A percentile compares a stretch with the other conserved stretches of the same genome.
Conservation (phyloP, 768 basidiomycete genomes). For the Lentinula sp. region DNA sequence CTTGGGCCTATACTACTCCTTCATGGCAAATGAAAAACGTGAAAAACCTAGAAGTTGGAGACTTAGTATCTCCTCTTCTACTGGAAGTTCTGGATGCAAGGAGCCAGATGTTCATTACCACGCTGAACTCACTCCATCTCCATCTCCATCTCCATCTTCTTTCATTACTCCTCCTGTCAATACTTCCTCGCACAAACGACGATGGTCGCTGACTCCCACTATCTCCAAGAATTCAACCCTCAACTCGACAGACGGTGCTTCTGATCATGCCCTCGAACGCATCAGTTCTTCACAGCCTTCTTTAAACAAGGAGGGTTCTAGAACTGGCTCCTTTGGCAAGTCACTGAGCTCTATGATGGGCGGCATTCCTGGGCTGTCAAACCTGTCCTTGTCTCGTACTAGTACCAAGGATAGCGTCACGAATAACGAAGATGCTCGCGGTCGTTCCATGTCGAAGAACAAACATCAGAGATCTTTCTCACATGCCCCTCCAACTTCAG, state of each 20-base stretch:
- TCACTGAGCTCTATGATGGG: slow-evolving; percentile 70
- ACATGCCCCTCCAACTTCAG: slow-evolving; percentile 29
- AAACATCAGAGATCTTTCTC: slow-evolving; percentile 47
- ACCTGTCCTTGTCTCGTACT: slow-evolving; percentile 55
- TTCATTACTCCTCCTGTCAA: neutral
- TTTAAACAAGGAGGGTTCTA: slow-evolving; percentile 18
- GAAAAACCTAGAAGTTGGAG: slow-evolving; percentile 2
- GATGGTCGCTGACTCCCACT: slow-evolving; percentile 3
- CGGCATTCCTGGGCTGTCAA: slow-evolving; percentile 39
- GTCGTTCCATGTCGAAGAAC: slow-evolving; percentile 41
- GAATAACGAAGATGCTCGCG: slow-evolving; percentile 42
- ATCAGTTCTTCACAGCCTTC: slow-evolving; percentile 25
- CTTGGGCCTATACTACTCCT: neutral
- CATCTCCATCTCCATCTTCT: neutral
- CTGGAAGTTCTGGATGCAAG: neutral
- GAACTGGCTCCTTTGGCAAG: slow-evolving; percentile 50
- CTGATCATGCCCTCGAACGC: slow-evolving; percentile 40
- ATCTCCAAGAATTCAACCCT: neutral
- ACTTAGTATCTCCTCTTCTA: slow-evolving; percentile 1
- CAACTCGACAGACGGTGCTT: neutral
- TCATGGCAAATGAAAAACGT: neutral
- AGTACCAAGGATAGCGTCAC: slow-evolving; percentile 28
- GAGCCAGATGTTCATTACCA: neutral
- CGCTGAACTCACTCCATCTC: neutral
- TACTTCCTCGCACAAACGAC: neutral